Evolutionary conservation across 2,329 filamentous ascomycete genomes (phyloP).

Genomic region (Pseudogymnoascus pannorum): DNA sequence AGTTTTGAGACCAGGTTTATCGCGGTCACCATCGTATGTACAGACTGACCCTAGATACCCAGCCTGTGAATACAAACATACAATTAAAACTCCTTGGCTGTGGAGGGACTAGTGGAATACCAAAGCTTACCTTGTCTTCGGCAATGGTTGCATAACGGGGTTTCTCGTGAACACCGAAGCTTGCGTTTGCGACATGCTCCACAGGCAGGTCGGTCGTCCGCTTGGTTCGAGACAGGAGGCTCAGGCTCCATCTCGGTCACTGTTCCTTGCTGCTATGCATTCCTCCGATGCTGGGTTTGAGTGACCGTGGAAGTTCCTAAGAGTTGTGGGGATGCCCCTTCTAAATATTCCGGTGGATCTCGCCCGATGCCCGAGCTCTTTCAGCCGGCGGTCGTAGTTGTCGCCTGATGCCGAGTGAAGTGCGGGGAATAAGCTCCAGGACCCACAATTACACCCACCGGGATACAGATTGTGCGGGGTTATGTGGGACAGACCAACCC

Average conservation of each 20-base stretch:
- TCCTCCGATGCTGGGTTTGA: background rate
- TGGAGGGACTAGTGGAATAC: background rate
- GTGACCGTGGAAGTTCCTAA: background rate
- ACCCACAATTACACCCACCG: background rate
- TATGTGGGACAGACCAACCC: background rate
- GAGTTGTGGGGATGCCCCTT: background rate
- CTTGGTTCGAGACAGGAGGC: background rate
- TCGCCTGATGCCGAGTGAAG: conserved; percentile 3
- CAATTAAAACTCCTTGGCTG: background rate
- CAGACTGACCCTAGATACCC: conserved; percentile 11
- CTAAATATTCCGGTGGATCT: background rate
- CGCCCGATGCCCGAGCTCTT: conserved; percentile 5
- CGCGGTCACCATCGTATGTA: conserved; percentile 20
- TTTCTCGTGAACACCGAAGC: conserved; percentile 18
- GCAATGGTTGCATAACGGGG: conserved; percentile 18
- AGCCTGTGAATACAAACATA: background rate
- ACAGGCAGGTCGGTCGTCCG: conserved; percentile 15
- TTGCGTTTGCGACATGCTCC: conserved; percentile 20
- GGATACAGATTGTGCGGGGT: background rate
- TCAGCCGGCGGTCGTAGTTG: background rate
- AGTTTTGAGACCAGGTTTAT: conserved; percentile 21
- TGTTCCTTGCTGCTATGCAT: background rate
- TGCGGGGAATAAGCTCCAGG: background rate
- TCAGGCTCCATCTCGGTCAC: background rate
- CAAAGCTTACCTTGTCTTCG: conserved; percentile 8